These are phyloP conservation scores for Suhomyces kilbournensis DNA, from an alignment of 805 yeast species.

Conservation along the genomic window DNA sequence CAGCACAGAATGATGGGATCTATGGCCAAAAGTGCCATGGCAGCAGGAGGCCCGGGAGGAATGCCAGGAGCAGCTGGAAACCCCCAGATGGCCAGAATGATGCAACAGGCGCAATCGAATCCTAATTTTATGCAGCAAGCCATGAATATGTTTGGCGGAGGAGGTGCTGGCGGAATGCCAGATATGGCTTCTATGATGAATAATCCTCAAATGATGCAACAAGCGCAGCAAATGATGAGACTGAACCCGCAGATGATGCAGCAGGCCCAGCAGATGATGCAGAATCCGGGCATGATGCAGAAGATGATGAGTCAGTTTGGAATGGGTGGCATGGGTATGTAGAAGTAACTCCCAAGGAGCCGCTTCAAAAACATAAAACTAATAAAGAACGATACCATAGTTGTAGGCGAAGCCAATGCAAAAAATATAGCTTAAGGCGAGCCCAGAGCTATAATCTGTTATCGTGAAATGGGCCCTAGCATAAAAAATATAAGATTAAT, in stretches of 20 bases:
- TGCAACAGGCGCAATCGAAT: constrained; percentile 54
- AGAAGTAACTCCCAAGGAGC: background rate
- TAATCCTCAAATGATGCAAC: constrained; percentile 49
- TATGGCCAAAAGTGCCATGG: constrained; percentile 75
- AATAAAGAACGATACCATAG: background rate
- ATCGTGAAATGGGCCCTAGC: no score
- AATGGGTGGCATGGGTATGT: constrained; percentile 6
- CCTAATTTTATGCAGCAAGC: constrained; percentile 58
- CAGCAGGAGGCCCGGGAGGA: constrained; percentile 29
- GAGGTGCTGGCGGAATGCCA: constrained; percentile 46
- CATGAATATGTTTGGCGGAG: constrained; percentile 60
- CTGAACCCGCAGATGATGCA: constrained; percentile 45
- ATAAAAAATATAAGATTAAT: no score
- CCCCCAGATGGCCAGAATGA: constrained; percentile 48
- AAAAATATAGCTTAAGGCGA: no score
- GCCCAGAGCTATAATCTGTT: no score
- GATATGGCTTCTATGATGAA: constrained; percentile 62
- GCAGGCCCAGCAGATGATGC: constrained; percentile 44
- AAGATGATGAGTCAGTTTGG: constrained; percentile 70
- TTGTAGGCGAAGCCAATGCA: no score
- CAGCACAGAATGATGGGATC: constrained; percentile 94
- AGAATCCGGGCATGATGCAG: constrained; percentile 68
- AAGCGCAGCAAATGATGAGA: constrained; percentile 47
- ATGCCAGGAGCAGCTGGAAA: constrained; percentile 20
- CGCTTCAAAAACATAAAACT: no score